Evolutionary conservation across 2,329 filamentous ascomycete species (phyloP), one percentile per base, ranked within the genome.

Genomic region (Aureobasidium sp.): DNA sequence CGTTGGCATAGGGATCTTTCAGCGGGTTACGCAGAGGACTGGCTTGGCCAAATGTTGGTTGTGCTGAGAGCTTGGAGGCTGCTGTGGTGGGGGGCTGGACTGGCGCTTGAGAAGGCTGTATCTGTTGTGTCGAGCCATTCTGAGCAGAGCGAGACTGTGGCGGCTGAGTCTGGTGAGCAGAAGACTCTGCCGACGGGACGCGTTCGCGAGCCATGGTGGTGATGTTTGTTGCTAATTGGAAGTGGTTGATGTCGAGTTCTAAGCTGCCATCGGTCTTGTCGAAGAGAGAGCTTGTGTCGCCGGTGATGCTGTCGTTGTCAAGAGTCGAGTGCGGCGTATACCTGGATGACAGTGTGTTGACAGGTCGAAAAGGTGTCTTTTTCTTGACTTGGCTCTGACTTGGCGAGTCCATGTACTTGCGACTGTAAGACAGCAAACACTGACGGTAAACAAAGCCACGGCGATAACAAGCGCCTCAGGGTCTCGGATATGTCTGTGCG

Each of bases 41-140:
- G 1, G 84, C 76, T 67, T 81, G 80, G 57, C 84, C 84, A 68
- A 86, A 86, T 67, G 85, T 78, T 42, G 80, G 76, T 40, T 54
- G 50, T 45, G 57, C 24, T 11, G 57, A 19, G 45, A 60, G 57
- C 33, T 60, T 60, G n/a, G 57, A n/a, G 22, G 57, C 47, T 7
- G 48, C 48, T 14, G 60, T 57, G 14, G 37, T 24, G 15, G 48
- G 47, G 12, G 49, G 29, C 4, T 42, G 50, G 5, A 27, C 31
- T 15, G 50, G 27, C 3, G 42, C 27, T 24, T 39, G 33, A 45
- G 66, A 45, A 76, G 73, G 24, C 33, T 42, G 40, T 4, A 17
- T 9, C 33, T 29, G 42, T 31, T 58, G 33, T 58, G 53, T 42
- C 12, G 53, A 12, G 12, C n/a, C 22, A 22, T 29, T 44, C n/a